These are phyloP conservation scores for Tylopilus balloui DNA, from an alignment of 768 basidiomycete species.

Conservation along the genomic window DNA sequence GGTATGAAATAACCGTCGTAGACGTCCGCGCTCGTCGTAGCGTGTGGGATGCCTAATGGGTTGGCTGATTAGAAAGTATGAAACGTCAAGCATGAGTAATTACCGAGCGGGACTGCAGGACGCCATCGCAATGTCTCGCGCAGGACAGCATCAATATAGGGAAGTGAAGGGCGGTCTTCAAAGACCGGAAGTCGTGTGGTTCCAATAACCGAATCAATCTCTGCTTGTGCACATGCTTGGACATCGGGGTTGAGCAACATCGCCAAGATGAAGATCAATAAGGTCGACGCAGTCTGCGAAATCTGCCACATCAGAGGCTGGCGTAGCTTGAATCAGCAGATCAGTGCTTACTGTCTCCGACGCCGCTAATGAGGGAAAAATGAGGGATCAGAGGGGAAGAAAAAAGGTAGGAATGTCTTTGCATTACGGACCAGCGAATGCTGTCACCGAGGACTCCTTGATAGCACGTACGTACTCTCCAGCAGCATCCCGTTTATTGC, in stretches of 20 bases:
- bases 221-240: conserved; percentile 37
- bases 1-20: conserved; percentile 54
- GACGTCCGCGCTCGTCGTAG: conserved; percentile 36
- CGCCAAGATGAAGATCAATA: conserved; percentile 31
- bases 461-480: conserved; percentile 18
- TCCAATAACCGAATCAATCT: conserved; percentile 33
- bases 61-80: neutral
- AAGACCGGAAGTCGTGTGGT: conserved; percentile 29
- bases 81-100: neutral
- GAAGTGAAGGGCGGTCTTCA: conserved; percentile 26
- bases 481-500: conserved; percentile 1
- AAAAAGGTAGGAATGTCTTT: neutral
- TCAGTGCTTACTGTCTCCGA: conserved; percentile 26
- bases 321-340: neutral
- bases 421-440: conserved; percentile 25
- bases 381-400: neutral
- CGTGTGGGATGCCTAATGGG: conserved; percentile 31
- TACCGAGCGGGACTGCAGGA: conserved; percentile 34
- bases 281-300: conserved; percentile 30
- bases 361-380: conserved; percentile 16
- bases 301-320: neutral
- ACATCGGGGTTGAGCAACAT: conserved; percentile 37
- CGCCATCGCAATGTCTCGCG: conserved; percentile 36
- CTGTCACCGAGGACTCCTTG: conserved; percentile 29
- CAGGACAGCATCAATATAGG: conserved; percentile 26